phyloP scores from a whole-genome alignment of 2,329 filamentous ascomycete species.

The Aspergillus costaricaensis region DNA sequence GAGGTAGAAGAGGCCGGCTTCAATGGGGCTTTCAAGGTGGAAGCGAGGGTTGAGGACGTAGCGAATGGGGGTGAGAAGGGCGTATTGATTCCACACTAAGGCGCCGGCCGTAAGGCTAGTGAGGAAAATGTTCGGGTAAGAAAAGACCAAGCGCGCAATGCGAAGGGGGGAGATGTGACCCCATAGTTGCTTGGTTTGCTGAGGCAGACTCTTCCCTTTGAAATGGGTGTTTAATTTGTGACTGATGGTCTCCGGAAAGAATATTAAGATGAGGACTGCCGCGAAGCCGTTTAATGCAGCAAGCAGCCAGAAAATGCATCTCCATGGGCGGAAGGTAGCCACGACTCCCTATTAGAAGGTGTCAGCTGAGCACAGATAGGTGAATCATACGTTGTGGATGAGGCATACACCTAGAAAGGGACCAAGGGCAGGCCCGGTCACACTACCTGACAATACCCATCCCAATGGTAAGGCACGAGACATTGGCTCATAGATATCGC shows the following conservation, averaged over 20 bases:
- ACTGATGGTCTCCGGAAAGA: constrained; percentile 74
- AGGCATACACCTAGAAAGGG: constrained; percentile 39
- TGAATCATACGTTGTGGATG: background rate
- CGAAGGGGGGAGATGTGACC: constrained; percentile 67
- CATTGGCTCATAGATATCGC: constrained; percentile 65
- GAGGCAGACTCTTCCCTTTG: constrained; percentile 51
- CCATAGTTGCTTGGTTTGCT: constrained; percentile 59
- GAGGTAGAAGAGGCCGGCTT: constrained; percentile 72
- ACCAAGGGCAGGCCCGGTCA: constrained; percentile 71
- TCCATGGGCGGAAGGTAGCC: constrained; percentile 72
- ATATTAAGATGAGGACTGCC: constrained; percentile 61
- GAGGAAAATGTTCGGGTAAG: constrained; percentile 68
- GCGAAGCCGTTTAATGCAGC: constrained; percentile 65
- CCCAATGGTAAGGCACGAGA: constrained; percentile 72
- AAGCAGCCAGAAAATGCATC: constrained; percentile 76
- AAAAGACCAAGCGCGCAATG: constrained; percentile 62
- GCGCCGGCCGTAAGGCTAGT: constrained; percentile 61
- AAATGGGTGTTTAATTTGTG: constrained; percentile 65
- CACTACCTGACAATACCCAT: constrained; percentile 71
- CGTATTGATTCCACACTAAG: constrained; percentile 76
- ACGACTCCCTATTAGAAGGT: constrained; percentile 67
- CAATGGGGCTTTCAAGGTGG: constrained; percentile 64
- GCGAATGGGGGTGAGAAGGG: constrained; percentile 67
- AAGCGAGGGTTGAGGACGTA: constrained; percentile 76
- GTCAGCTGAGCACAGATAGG: constrained; percentile 33